A percentile compares a stretch with the other conserved stretches of the same genome.
Conservation (phyloP, 805 yeast genomes). For the Candida lessepsii region DNA sequence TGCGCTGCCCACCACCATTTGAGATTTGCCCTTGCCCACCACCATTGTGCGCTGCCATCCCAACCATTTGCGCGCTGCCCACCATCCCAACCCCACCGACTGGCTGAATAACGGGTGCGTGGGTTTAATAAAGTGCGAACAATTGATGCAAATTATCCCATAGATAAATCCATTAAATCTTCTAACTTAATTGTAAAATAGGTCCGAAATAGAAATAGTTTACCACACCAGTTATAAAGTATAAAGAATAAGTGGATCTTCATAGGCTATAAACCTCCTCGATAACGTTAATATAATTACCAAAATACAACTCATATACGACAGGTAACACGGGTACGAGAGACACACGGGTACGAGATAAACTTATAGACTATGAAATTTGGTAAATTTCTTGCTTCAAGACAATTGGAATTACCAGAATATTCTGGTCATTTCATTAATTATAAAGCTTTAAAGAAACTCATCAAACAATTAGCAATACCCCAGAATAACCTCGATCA, state of each 20-base stretch:
- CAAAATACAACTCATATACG: background rate
- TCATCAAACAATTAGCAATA: constrained; percentile 75
- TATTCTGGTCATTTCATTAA: constrained; percentile 92
- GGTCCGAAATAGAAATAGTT: no score
- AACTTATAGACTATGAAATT: constrained; percentile 74
- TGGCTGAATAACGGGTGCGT: constrained; percentile 7
- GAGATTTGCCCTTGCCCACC: no score
- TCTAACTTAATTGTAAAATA: no score
- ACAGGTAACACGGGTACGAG: background rate
- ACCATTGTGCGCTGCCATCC: no score
- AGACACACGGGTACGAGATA: no score
- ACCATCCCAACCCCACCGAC: no score
- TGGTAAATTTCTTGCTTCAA: constrained; percentile 91
- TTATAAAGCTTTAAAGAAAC: constrained; percentile 89
- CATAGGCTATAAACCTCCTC: no score
- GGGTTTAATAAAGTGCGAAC: constrained; percentile 7
- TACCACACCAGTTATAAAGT: no score
- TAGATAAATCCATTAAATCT: no score
- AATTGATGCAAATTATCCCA: constrained; percentile 4
- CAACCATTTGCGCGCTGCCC: no score
- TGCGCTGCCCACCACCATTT: no score
- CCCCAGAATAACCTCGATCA: constrained; percentile 23
- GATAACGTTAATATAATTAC: background rate
- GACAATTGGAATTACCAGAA: constrained; percentile 93
- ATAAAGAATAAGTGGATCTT: no score